phyloP scores from a whole-genome alignment of 208 protist genomes.

The Zelonia costaricensis region DNA sequence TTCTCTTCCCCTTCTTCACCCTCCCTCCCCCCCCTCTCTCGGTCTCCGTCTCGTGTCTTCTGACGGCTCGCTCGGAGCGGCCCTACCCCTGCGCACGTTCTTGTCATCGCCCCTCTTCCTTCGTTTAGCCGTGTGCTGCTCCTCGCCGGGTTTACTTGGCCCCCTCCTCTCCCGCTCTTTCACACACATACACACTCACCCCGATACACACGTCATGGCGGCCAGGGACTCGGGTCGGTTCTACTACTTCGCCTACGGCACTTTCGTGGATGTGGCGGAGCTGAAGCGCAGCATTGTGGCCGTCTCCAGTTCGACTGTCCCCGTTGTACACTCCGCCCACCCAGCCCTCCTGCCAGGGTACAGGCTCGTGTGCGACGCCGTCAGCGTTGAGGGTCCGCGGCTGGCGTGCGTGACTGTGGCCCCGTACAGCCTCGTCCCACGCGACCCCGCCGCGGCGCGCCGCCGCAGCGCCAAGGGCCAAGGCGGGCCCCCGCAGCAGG shows the following conservation, averaged over 20 bases:
- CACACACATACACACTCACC: background rate
- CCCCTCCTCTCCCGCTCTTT: no score
- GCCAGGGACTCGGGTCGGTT: constrained; percentile 10
- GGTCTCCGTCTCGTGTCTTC: no score
- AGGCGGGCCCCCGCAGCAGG: background rate
- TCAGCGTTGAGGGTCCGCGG: constrained; percentile 37
- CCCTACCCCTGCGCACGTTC: no score
- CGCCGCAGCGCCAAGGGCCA: background rate
- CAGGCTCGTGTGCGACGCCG: constrained; percentile 33
- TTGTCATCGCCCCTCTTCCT: no score
- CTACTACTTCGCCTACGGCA: constrained; percentile 50
- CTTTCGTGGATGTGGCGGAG: constrained; percentile 11
- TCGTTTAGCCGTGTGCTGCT: no score
- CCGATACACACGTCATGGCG: constrained; percentile 7
- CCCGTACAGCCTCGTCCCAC: constrained; percentile 7
- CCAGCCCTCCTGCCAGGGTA: constrained; percentile 24
- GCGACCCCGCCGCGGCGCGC: constrained; percentile 5
- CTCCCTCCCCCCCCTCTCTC: no score
- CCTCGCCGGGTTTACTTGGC: no score
- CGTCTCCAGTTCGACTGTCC: background rate
- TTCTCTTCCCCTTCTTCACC: no score
- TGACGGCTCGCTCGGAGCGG: no score
- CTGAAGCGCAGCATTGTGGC: constrained; percentile 4
- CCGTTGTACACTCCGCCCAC: background rate
- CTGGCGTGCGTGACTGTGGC: constrained; percentile 36